phyloP scores from a whole-genome alignment of 1,139 yeast genomes.

The Entelexis sorbosivorans region DNA sequence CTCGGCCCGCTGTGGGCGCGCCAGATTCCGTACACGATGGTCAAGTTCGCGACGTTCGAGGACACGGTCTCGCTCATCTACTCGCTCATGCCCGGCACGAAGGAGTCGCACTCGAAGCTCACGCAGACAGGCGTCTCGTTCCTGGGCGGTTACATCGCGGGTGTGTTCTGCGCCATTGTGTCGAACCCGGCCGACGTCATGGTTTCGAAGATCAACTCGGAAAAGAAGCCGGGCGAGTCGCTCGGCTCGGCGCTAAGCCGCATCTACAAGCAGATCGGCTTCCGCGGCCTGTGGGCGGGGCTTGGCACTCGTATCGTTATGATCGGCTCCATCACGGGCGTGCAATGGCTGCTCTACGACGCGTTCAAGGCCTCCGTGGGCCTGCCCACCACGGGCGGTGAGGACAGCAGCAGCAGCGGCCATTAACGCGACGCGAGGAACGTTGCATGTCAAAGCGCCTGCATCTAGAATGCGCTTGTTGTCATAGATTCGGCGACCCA shows the following conservation, averaged over 20 bases:
- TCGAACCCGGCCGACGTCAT: constrained; percentile 95
- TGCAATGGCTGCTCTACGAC: constrained; percentile 92
- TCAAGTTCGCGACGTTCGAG: constrained; percentile 84
- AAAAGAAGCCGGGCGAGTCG: constrained; percentile 54
- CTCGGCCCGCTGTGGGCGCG: constrained; percentile 83
- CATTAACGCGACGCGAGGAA: too few species aligned
- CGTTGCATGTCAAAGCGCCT: too few species aligned
- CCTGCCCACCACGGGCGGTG: constrained; percentile 67
- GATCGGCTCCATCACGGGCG: constrained; percentile 93
- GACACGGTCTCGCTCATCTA: constrained; percentile 69
- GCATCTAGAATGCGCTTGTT: not conserved
- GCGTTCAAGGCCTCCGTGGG: constrained; percentile 84
- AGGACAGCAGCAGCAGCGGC: not conserved
- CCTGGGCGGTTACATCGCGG: constrained; percentile 89
- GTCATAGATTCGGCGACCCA: not conserved
- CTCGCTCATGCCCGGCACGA: constrained; percentile 39
- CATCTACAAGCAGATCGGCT: constrained; percentile 72
- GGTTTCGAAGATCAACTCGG: constrained; percentile 81
- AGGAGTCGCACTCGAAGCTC: constrained; percentile 42
- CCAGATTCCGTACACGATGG: constrained; percentile 94
- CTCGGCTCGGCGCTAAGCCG: constrained; percentile 54
- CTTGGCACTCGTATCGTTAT: constrained; percentile 83
- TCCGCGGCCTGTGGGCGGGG: constrained; percentile 86
- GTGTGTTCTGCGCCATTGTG: constrained; percentile 84
- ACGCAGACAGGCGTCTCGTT: constrained; percentile 89